phyloP scores from a whole-genome alignment of 78 protist genomes.

The Dictyostelium firmibasis region DNA sequence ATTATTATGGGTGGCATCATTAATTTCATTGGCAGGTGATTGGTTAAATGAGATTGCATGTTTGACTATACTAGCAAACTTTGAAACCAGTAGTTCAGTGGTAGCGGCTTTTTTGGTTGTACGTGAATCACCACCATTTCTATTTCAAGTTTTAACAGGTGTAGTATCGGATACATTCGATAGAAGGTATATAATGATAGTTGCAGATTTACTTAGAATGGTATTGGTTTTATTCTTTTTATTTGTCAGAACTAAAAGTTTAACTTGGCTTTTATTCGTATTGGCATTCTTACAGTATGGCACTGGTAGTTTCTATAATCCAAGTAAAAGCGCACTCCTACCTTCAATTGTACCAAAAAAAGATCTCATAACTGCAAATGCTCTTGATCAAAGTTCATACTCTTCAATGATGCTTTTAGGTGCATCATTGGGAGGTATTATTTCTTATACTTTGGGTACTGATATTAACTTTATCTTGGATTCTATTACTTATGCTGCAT shows the following conservation, averaged over 20 bases:
- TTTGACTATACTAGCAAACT: constrained; percentile 2
- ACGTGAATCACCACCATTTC: constrained; percentile 60
- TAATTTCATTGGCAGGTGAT: constrained; percentile 61
- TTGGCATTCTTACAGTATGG: constrained; percentile 52
- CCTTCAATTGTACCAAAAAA: constrained; percentile 13
- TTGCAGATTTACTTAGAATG: constrained; percentile 31
- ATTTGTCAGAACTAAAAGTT: background rate
- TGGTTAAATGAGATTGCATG: constrained; percentile 82
- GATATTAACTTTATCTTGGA: constrained; percentile 36
- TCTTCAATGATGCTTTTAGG: constrained; percentile 71
- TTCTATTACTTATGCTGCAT: background rate
- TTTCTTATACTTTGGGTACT: constrained; percentile 20
- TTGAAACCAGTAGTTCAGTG: background rate
- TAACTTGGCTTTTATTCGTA: constrained; percentile 40
- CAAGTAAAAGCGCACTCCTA: constrained; percentile 26
- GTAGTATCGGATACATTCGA: constrained; percentile 58
- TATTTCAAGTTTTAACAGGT: constrained; percentile 24
- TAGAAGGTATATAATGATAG: constrained; percentile 47
- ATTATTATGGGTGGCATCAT: constrained; percentile 5
- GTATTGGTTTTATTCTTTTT: constrained; percentile 24
- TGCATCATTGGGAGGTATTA: constrained; percentile 36
- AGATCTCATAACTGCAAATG: constrained; percentile 52
- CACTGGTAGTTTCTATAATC: constrained; percentile 40
- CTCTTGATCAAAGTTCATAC: constrained; percentile 40
- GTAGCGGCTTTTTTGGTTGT: constrained; percentile 13